Conservation (phyloP, 768 basidiomycete genomes). For the Phanerodontia chrysosporium region DNA sequence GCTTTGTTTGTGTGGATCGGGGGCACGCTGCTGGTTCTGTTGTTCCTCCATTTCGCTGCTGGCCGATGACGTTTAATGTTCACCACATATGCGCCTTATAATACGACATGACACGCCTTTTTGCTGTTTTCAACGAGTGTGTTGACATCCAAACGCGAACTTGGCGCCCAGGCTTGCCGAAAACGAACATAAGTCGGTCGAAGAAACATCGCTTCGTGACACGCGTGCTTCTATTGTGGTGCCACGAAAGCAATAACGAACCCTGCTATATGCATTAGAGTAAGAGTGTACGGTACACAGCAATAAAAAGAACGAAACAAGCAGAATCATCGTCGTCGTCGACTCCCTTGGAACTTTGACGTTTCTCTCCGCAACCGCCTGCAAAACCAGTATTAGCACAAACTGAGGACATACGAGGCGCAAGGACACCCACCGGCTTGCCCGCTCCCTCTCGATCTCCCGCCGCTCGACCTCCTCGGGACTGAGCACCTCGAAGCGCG, state of each 20-base stretch:
- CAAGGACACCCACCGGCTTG: slow-evolving; percentile 67
- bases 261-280: neutral
- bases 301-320: neutral
- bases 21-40: neutral
- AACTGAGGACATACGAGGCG: too few relatives aligned
- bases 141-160: too few relatives aligned
- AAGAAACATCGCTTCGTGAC: too few relatives aligned
- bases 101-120: neutral
- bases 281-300: neutral
- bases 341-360: slow-evolving; percentile 53
- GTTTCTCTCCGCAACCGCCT: slow-evolving; percentile 64
- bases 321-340: neutral
- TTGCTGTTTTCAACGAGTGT: too few relatives aligned
- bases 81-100: neutral
- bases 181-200: too few relatives aligned
- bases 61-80: neutral
- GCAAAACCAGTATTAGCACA: slow-evolving; percentile 2
- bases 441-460: slow-evolving; percentile 84
- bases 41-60: neutral
- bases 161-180: too few relatives aligned
- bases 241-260: too few relatives aligned
- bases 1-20: neutral
- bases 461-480: slow-evolving; percentile 90
- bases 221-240: too few relatives aligned
- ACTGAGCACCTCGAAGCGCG: slow-evolving; percentile 80